Conservation (phyloP, 139 green algal species). For the Closterium sp. region DNA sequence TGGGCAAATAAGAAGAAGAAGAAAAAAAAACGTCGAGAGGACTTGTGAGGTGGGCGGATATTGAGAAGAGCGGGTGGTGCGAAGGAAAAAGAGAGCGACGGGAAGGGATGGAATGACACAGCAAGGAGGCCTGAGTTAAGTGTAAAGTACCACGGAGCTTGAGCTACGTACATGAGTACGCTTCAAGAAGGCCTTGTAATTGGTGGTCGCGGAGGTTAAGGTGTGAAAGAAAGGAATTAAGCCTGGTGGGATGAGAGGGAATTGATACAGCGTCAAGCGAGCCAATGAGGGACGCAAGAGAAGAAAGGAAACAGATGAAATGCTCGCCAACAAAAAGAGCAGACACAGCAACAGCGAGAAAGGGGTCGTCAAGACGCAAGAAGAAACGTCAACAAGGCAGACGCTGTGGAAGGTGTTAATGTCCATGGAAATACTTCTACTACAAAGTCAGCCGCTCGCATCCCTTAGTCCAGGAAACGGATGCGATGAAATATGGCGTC, state of each 20-base stretch:
- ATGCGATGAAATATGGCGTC: neutral
- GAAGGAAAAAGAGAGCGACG: neutral
- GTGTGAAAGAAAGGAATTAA: slow-evolving; percentile 62
- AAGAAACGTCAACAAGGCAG: neutral
- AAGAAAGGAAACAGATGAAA: slow-evolving; percentile 56
- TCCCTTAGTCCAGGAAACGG: neutral
- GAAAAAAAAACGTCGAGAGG: neutral
- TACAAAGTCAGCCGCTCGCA: neutral
- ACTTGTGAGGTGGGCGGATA: neutral
- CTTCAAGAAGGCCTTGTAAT: slow-evolving; percentile 83
- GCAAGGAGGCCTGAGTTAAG: neutral
- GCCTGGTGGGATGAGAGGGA: neutral
- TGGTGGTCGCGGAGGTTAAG: slow-evolving; percentile 88
- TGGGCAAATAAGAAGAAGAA: neutral
- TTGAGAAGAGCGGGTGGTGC: neutral
- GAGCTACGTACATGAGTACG: slow-evolving; percentile 83
- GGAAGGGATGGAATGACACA: neutral
- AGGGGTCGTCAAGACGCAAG: neutral
- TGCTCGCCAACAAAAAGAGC: neutral
- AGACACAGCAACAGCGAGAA: neutral
- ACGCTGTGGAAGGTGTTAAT: neutral
- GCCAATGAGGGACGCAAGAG: neutral
- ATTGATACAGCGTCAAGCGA: neutral
- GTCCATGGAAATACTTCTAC: too few species aligned
- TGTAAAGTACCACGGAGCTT: neutral